Evolutionary conservation across 2,329 filamentous ascomycete genomes (phyloP), one percentile per base, ranked within the genome.

Genomic region (Fusarium ramigenum): DNA sequence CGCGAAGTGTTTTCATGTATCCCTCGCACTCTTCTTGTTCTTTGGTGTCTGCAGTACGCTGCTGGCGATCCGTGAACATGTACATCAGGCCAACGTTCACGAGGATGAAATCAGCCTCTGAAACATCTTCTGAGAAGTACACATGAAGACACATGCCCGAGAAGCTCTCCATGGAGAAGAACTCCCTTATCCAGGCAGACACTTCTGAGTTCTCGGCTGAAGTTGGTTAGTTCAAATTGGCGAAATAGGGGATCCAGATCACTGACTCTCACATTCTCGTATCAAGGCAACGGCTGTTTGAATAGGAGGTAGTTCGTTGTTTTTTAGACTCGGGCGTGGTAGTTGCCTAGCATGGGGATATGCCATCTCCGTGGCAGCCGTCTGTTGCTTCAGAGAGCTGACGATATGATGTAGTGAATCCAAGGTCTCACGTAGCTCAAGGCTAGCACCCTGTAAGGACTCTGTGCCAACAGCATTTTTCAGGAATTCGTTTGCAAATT

Each of bases 401-500:
- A 78, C 75, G 16, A 78, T 78, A 21, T 79, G 75, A 39, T 79
- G 78, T 5, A 83, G 79, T 2, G 81, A 79, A 46, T 81, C 79
- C 11, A 83, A 61, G 2, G 81, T 80, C 63, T 83, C 80, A 8
- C 78, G 76, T 72, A 83, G 72, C 67, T 82, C 79, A 2, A 81
- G 75, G 12, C 78, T 75, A 1, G 78, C 74, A 10, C 74, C 77
- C 30, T 77, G 75, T 1, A 79, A 58, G 15, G 78, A 73, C n/a
- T 69, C 77, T 30, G 78, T 76, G 16, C 74, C 77, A 21, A 82
- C 81, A 8, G 80, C 81, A 60, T 84, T 81, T 28, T 82, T 79
- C 6, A 85, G 75, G 47, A 87, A 84, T 54, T 86, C 83, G 28
- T 82, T 85, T 39, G 85, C 85, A 69, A 87, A 86, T 18, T 80